A percentile compares a stretch with the other conserved stretches of the same genome.
These are phyloP conservation scores for Lunularia cruciata DNA, from an alignment of 225 moss, liverwort and hornwort species.

Conservation along the genomic window DNA sequence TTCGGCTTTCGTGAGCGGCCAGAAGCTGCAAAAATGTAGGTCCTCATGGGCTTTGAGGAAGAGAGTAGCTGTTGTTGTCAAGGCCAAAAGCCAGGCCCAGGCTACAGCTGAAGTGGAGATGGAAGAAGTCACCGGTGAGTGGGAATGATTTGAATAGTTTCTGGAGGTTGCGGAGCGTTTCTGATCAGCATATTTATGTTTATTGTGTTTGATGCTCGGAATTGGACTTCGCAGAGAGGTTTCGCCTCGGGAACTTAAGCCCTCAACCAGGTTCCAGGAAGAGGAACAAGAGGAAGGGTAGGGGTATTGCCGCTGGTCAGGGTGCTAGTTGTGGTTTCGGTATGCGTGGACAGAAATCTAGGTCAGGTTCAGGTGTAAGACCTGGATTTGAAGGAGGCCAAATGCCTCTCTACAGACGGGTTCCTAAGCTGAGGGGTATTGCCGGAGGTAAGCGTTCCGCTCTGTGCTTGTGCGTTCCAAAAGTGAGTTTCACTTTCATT, in stretches of 20 bases:
- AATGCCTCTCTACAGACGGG: constrained; percentile 76
- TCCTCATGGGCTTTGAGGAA: constrained; percentile 5
- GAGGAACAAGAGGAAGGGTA: constrained; percentile 90
- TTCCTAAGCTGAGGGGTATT: constrained; percentile 88
- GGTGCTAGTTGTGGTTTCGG: constrained; percentile 94
- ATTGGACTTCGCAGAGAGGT: constrained; percentile 68
- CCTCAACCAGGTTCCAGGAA: constrained; percentile 84
- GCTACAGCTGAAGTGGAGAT: constrained; percentile 36
- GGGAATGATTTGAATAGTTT: no score
- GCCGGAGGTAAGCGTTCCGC: constrained; percentile 75
- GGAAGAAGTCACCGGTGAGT: constrained; percentile 20
- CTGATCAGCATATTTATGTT: no score
- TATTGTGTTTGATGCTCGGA: no score
- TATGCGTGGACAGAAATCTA: constrained; percentile 89
- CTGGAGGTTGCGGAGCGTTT: no score
- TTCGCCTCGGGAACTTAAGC: constrained; percentile 73
- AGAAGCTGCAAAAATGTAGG: constrained; percentile 28
- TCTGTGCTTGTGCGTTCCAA: no score
- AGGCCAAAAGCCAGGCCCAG: constrained; percentile 26
- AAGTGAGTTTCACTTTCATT: no score
- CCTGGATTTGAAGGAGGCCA: constrained; percentile 94
- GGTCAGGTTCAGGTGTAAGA: constrained; percentile 87
- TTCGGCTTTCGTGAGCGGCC: constrained; percentile 33
- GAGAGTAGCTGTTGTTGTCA: constrained; percentile 14
- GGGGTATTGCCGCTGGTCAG: constrained; percentile 92